phyloP scores from a whole-genome alignment of 768 basidiomycete species.

The Gymnopilus dilepis region DNA sequence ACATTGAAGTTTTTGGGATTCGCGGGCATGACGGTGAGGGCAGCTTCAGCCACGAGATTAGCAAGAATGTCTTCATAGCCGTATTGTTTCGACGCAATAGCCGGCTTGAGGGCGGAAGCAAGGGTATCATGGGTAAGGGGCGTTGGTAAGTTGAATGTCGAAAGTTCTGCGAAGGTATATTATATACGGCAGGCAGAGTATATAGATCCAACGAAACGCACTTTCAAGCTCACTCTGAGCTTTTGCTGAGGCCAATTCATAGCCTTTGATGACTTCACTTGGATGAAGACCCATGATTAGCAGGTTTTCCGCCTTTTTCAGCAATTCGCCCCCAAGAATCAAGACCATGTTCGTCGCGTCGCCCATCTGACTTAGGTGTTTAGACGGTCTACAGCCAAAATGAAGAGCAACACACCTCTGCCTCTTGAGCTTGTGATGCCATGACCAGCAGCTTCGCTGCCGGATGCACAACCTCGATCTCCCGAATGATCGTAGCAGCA shows the following conservation, averaged over 20 bases:
- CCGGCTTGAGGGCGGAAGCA: constrained; percentile 79
- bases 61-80: constrained; percentile 88
- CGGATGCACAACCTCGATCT: constrained; percentile 98
- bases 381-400: neutral
- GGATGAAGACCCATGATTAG: constrained; percentile 97
- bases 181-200: neutral
- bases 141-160: constrained; percentile 68
- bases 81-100: constrained; percentile 97
- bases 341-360: constrained; percentile 96
- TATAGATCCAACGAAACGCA: constrained; percentile 46
- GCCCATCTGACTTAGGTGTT: constrained; percentile 72
- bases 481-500: constrained; percentile 97
- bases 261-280: constrained; percentile 93
- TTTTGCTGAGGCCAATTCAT: constrained; percentile 88
- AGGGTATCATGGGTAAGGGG: constrained; percentile 77
- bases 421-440: constrained; percentile 96
- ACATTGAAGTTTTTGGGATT: constrained; percentile 95
- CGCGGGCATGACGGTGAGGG: constrained; percentile 87
- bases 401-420: constrained; percentile 65
- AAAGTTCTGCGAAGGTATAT: constrained; percentile 56
- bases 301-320: constrained; percentile 92
- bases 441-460: constrained; percentile 99
- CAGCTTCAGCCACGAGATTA: constrained; percentile 89
- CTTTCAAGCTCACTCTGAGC: constrained; percentile 89
- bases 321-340: constrained; percentile 92